A percentile compares a stretch with the other conserved stretches of the same genome.
Evolutionary conservation across 805 yeast species (phyloP).

Genomic region (Myxozyma geophila): DNA sequence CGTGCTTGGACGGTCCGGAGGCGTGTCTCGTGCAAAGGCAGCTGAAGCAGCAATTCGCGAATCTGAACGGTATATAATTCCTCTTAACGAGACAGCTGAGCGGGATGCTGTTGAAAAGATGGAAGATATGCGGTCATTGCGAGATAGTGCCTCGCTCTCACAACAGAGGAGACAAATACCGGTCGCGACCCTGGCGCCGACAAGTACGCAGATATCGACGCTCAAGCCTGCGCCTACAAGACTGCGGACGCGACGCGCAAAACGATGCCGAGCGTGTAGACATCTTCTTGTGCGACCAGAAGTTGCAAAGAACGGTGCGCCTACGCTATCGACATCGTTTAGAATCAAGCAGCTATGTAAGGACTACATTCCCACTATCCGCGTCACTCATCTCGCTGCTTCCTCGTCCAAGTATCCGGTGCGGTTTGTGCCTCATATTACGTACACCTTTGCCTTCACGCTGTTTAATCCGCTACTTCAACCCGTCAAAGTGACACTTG

Average conservation of each 20-base stretch:
- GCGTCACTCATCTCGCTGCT: conserved; percentile 16
- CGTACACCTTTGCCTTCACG: conserved; percentile 31
- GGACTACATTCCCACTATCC: conserved; percentile 28
- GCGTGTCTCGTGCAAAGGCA: conserved; percentile 21
- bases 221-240: conserved; percentile 39
- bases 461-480: conserved; percentile 31
- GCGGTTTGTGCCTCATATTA: conserved; percentile 21
- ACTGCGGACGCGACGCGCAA: conserved; percentile 41
- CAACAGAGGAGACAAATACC: conserved; percentile 9
- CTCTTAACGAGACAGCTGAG: neutral
- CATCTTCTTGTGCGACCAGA: conserved; percentile 45
- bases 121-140: neutral
- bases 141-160: neutral
- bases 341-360: conserved; percentile 24
- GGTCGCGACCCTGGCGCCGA: neutral
- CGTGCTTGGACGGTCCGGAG: conserved; percentile 23
- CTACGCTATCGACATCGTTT: conserved; percentile 23
- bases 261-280: conserved; percentile 44
- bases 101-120: neutral
- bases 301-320: neutral
- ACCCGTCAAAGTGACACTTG: conserved; percentile 22
- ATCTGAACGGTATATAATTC: neutral
- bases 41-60: conserved; percentile 7
- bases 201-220: neutral
- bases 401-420: conserved; percentile 14